Evolutionary conservation across 768 basidiomycete species (phyloP).

Genomic region (Lepiota brunneoincarnata): DNA sequence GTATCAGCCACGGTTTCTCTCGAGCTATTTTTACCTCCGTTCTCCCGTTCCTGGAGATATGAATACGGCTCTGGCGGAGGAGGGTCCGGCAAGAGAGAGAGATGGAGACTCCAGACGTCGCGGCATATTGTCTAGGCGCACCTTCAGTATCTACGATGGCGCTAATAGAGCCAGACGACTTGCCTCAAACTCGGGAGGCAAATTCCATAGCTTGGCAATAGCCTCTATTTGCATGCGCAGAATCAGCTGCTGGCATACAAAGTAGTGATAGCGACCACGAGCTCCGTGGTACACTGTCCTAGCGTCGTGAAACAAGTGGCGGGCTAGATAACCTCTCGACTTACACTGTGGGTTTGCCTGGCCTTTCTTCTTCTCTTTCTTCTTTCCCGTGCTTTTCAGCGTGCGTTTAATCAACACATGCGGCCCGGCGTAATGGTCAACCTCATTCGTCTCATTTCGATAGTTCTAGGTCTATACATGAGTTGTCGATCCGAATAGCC

Average conservation of each 20-base stretch:
- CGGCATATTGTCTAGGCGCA: slow-evolving; percentile 61
- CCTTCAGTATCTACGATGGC: no score
- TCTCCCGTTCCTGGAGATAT: slow-evolving; percentile 32
- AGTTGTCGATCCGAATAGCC: background rate
- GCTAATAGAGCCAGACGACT: background rate
- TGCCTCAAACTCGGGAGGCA: slow-evolving; percentile 82
- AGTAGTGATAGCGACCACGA: slow-evolving; percentile 74
- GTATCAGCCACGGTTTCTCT: background rate
- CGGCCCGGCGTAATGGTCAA: slow-evolving; percentile 53
- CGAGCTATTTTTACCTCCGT: slow-evolving; percentile 6
- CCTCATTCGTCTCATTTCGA: slow-evolving; percentile 73
- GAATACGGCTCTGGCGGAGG: slow-evolving; percentile 60
- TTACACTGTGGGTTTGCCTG: slow-evolving; percentile 59
- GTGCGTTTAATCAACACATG: slow-evolving; percentile 66
- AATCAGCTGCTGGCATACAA: slow-evolving; percentile 81
- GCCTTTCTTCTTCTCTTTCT: slow-evolving; percentile 44
- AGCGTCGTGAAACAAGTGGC: background rate
- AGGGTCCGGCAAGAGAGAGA: slow-evolving; percentile 58
- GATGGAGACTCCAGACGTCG: slow-evolving; percentile 78
- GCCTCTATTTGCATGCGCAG: slow-evolving; percentile 71
- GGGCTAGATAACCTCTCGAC: slow-evolving; percentile 10
- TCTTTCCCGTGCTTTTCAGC: slow-evolving; percentile 55
- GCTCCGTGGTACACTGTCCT: slow-evolving; percentile 78
- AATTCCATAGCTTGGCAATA: slow-evolving; percentile 60
- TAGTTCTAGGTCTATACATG: slow-evolving; percentile 57